Base-by-base conservation (phyloP, 192 early-diverging fungal genomes). In the Backusella westeae region DNA sequence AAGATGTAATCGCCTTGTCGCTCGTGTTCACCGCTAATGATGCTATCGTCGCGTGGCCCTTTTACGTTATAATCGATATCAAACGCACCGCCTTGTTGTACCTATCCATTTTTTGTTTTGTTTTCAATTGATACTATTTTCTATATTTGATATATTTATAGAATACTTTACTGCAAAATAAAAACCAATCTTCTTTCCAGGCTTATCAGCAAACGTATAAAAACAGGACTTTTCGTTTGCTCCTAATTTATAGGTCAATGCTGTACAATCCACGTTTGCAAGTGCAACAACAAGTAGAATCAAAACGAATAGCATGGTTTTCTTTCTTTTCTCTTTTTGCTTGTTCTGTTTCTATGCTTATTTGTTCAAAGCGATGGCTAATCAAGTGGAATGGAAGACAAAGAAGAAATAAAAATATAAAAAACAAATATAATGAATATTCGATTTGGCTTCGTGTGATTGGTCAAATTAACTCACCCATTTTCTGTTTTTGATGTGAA, bases 1-100 rank as follows among this genome's bases (percentile, higher is more conserved):
- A 99, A 94, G 44, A 97, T 93, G 88, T 90, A 98, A 86, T 99
- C 97, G 73, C 95, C 95, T 80, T 98, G 96, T 65, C 94, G 93
- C 80, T 98, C 96, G 59, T 93, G 92, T 69, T 93, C 91, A 71
- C 94, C 96, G 34, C 82, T 79, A 71, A 97, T 79, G 35, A 98
- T 78, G 69, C 88, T 75, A 49, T 87, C 88, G 73, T 86, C 86
- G 74, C 90, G 83, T 44, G 96, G 96, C 34, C 89, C 94, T 56
- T 85, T 90, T 34, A 98, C 93, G 34, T 93, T 90, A 73, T 93
- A 97, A 85, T 99, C 98, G 56, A 99, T 92, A 81, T 99, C 98
- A 81, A 98, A 99, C 41, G 92, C 88, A 74, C 98, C 98, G 32
- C 98, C 98, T 63, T 90, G 88, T 88, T 99, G 98, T 38, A 97